Evolutionary conservation across 495 filamentous ascomycete genomes (phyloP), one percentile per base, ranked within the genome.

Genomic region (Tuber microsphaerosporum): DNA sequence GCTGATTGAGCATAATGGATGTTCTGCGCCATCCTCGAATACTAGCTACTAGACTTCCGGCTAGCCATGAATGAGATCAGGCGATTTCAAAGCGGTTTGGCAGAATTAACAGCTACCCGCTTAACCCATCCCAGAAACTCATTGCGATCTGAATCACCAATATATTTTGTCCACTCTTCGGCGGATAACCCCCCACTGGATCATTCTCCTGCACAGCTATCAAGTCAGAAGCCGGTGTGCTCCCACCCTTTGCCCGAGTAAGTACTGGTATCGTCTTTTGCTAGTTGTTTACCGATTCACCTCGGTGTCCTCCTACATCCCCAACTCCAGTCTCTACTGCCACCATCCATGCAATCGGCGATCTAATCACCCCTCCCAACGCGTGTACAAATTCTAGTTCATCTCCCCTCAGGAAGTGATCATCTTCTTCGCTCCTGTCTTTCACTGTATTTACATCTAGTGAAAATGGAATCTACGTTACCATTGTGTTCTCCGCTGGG

Each of bases 121-220:
- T 99, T 84, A 89, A 98, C 77, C 96, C 95, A 4, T 97, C 94
- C 0, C 95, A 99, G 82, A 96, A 99, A 81, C 89, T 99, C 85
- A 91, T 99, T 37, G 96, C 92, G 39, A 98, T 99, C 81, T 96
- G 95, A 71, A 88, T 98, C 12, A 92, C 90, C 31, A 99, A 99
- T 83, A 86, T 98, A 45, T 87, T 99, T 1, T 94, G 93, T 6
- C 94, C 95, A 12, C 97, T 99, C 85, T 89, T 99, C 9, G 95
- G 95, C 75, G 95, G 88, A 3, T 99, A 39, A 39, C 80, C 94
- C 96, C 2, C 95, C 0, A 99, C 95, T 42, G 95, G 95, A 8
- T 98, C 96, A 19, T 99, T 99, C 87, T 97, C 93, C 22, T 91
- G 95, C n/a, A n/a, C n/a, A n/a, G n/a, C n/a, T n/a, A n/a, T n/a